Evolutionary conservation across 768 basidiomycete species (phyloP).

Genomic region (Phanerochaete carnosa): DNA sequence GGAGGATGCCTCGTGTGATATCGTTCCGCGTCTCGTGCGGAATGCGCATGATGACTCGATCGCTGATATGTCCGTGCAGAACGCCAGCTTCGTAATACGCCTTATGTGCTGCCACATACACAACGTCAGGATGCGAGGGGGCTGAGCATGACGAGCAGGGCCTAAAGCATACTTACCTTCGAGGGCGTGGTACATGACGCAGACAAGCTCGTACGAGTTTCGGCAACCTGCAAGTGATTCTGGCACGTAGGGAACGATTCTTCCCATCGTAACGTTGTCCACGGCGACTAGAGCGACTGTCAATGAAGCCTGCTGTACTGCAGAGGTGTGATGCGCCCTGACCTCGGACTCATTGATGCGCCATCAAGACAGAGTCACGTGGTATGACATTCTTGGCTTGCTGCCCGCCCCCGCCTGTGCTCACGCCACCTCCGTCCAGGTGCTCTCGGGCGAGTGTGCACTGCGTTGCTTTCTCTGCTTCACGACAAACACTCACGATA

Average conservation of each 20-base stretch:
- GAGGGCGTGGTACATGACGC: neutral
- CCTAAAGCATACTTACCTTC: neutral
- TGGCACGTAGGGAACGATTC: neutral
- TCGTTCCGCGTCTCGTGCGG: neutral
- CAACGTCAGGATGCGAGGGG: neutral
- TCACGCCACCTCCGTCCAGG: neutral
- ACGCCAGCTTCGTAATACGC: neutral
- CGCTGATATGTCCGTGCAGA: neutral
- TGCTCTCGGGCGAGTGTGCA: neutral
- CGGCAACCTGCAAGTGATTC: neutral
- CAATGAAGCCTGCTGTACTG: no score
- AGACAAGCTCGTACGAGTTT: neutral
- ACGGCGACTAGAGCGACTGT: neutral
- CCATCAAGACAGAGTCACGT: neutral
- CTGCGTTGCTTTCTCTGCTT: neutral
- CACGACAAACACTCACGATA: slow-evolving; percentile 14
- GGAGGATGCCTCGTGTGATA: neutral
- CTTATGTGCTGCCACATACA: neutral
- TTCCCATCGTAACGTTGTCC: neutral
- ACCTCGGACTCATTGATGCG: no score
- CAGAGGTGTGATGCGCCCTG: no score
- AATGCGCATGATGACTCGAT: neutral
- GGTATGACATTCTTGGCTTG: neutral
- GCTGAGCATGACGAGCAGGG: neutral
- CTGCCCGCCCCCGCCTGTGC: neutral